A percentile compares a stretch with the other conserved stretches of the same genome.
phyloP scores from a whole-genome alignment of 2,329 filamentous ascomycete species.

The Dichotomopilus funicola region DNA sequence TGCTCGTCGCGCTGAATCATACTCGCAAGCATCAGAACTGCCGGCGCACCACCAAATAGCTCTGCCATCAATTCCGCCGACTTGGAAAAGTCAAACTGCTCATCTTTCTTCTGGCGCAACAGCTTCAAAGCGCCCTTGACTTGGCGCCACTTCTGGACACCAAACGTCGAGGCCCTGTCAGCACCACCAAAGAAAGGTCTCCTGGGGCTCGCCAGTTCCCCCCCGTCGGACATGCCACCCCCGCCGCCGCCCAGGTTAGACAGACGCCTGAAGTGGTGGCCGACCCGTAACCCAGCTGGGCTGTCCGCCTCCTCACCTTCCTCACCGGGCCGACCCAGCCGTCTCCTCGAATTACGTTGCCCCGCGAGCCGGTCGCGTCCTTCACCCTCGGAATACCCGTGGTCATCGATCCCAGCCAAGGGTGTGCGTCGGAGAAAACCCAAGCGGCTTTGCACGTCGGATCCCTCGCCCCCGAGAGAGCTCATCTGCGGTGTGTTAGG shows the following conservation, averaged over 20 bases:
- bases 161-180: constrained; percentile 65
- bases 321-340: constrained; percentile 46
- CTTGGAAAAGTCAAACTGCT: constrained; percentile 88
- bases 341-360: constrained; percentile 51
- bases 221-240: constrained; percentile 56
- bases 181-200: constrained; percentile 52
- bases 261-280: constrained; percentile 60
- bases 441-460: constrained; percentile 40
- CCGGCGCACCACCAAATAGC: constrained; percentile 83
- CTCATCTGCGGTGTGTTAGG: constrained; percentile 57
- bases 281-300: constrained; percentile 48
- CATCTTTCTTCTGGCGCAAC: constrained; percentile 73
- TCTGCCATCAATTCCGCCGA: constrained; percentile 96
- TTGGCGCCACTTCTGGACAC: constrained; percentile 83
- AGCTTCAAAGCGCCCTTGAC: constrained; percentile 83
- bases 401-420: constrained; percentile 55
- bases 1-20: constrained; percentile 98
- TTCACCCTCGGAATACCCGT: constrained; percentile 69
- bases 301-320: constrained; percentile 47
- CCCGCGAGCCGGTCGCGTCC: constrained; percentile 56
- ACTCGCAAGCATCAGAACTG: constrained; percentile 87
- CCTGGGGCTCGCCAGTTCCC: constrained; percentile 47
- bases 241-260: constrained; percentile 51
- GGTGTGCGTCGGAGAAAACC: constrained; percentile 59
- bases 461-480: constrained; percentile 35